phyloP scores from a whole-genome alignment of 192 early-diverging fungal species.

The Backusella psychrophila region DNA sequence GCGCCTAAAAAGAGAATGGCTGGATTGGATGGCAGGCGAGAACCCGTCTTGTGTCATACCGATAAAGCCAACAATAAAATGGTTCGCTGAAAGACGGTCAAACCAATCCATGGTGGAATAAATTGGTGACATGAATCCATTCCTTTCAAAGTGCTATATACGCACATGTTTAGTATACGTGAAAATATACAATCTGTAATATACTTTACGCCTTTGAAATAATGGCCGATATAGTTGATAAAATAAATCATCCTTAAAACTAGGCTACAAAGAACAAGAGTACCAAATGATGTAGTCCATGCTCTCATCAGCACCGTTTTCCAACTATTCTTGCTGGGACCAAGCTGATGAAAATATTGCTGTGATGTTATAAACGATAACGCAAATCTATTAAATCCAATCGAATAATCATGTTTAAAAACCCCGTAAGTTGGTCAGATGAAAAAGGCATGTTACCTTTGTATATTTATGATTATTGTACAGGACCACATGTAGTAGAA shows the following conservation, averaged over 20 bases:
- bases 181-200: neutral
- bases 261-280: neutral
- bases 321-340: neutral
- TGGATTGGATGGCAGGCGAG: neutral
- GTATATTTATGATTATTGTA: neutral
- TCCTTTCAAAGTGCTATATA: neutral
- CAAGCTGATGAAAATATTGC: neutral
- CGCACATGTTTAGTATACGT: neutral
- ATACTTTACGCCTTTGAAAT: neutral
- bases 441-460: neutral
- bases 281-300: neutral
- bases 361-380: neutral
- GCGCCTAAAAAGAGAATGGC: neutral
- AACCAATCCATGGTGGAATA: neutral
- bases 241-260: neutral
- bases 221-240: neutral
- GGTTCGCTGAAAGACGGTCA: neutral
- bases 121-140: neutral
- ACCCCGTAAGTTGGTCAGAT: too few relatives aligned
- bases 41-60: neutral
- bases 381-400: neutral
- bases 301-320: neutral
- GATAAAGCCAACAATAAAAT: neutral
- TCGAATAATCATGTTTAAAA: too few relatives aligned
- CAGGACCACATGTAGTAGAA: neutral